Evolutionary conservation across 441 rosid species (phyloP).

Genomic region (Euphorbia celastroides): DNA sequence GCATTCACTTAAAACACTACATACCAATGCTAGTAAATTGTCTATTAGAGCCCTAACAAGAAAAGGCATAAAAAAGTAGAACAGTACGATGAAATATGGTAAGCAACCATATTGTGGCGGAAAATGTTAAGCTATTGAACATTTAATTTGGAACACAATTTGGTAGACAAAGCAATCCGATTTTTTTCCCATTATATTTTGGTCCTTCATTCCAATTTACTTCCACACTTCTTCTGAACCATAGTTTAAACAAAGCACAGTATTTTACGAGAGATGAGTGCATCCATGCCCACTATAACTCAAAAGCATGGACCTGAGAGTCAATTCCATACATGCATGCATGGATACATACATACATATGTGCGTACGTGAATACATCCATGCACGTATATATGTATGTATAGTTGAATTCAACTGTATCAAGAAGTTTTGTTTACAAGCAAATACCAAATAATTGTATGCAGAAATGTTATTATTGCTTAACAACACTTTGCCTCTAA

Average conservation of each 20-base stretch:
- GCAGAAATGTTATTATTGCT: neutral
- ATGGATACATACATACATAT: too few relatives aligned
- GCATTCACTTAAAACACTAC: neutral
- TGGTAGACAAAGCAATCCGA: neutral
- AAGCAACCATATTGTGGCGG: neutral
- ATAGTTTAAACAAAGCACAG: neutral
- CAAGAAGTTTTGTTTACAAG: neutral
- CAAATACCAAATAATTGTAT: neutral
- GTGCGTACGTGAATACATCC: too few relatives aligned
- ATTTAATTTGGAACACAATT: neutral
- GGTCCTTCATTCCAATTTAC: neutral
- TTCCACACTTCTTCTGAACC: neutral
- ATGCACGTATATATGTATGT: too few relatives aligned
- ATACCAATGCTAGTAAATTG: neutral
- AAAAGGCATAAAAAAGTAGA: neutral
- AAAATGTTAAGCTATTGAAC: neutral
- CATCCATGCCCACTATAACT: neutral
- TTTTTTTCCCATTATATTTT: neutral
- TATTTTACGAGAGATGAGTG: neutral
- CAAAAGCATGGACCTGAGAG: neutral
- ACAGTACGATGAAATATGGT: neutral
- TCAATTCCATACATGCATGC: too few relatives aligned
- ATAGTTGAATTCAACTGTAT: neutral
- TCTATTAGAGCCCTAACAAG: conserved; percentile 1
- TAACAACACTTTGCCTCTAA: neutral